Conservation (phyloP, 331 rosid genomes). For the Acacia pycnantha region DNA sequence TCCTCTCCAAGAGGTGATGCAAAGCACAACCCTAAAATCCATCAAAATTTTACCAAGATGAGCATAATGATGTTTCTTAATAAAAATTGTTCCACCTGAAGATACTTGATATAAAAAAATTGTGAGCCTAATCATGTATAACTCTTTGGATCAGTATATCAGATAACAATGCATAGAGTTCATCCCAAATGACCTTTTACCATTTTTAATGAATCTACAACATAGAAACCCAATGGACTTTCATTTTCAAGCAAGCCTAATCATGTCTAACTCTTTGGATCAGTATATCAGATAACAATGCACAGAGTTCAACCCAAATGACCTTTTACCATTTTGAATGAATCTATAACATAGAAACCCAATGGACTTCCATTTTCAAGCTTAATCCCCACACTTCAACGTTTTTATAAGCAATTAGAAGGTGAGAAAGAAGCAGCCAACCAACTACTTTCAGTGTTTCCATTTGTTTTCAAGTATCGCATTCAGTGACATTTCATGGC, state of each 20-base stretch:
- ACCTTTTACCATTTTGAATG: not conserved
- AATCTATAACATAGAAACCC: not conserved
- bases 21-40: conserved; percentile 75
- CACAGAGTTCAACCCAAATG: not conserved
- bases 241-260: not conserved
- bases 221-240: not conserved
- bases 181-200: not conserved
- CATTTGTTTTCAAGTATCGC: conserved; percentile 14
- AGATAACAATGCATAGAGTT: not conserved
- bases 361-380: not conserved
- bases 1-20: conserved; percentile 68
- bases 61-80: conserved; percentile 19
- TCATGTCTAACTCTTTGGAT: not conserved
- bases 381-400: not conserved
- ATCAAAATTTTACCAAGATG: conserved; percentile 29
- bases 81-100: conserved; percentile 10
- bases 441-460: not conserved
- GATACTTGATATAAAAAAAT: not conserved
- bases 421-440: conserved; percentile 6
- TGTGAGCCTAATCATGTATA: not conserved
- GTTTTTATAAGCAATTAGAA: not conserved
- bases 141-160: not conserved
- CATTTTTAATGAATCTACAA: not conserved
- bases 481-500: not conserved
- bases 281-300: not conserved